Conservation (phyloP, 2,329 filamentous ascomycete species). For the Helotiales sp. region DNA sequence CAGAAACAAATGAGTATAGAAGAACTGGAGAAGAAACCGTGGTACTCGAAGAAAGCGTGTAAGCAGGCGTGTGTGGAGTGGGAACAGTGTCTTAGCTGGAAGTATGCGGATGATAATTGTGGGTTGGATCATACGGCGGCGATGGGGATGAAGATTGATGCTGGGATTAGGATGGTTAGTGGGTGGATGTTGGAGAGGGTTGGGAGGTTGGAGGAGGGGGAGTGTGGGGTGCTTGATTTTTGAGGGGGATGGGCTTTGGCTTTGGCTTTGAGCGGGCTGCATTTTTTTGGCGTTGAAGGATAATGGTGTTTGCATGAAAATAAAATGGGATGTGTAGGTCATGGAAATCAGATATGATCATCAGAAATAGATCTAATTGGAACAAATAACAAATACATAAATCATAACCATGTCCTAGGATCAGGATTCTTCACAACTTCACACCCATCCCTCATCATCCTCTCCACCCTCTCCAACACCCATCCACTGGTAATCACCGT, state of each 20-base stretch:
- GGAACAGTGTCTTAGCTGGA: constrained; percentile 17
- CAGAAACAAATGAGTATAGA: background rate
- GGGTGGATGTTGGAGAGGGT: constrained; percentile 25
- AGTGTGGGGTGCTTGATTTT: constrained; percentile 1
- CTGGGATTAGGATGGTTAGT: constrained; percentile 15
- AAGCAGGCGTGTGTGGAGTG: constrained; percentile 16
- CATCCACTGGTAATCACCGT: constrained; percentile 1
- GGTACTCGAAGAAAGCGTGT: constrained; percentile 12
- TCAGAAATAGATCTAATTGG: background rate
- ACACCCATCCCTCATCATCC: background rate
- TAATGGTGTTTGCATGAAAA: too few species aligned
- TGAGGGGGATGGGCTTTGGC: too few species aligned
- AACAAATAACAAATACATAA: background rate
- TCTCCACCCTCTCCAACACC: constrained; percentile 5
- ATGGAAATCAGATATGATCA: background rate
- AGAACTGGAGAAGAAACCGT: constrained; percentile 11
- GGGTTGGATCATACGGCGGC: constrained; percentile 12
- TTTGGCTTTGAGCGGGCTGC: too few species aligned
- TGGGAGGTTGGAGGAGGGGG: constrained; percentile 4
- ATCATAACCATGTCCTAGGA: background rate
- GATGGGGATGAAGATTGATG: constrained; percentile 13
- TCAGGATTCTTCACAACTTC: background rate
- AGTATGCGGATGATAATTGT: constrained; percentile 20
- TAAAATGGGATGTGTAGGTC: background rate
- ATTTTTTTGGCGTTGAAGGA: too few species aligned